Evolutionary conservation across 192 early-diverging fungal genomes (phyloP), one percentile per base, ranked within the genome.

Genomic region (Backusella macrospora): DNA sequence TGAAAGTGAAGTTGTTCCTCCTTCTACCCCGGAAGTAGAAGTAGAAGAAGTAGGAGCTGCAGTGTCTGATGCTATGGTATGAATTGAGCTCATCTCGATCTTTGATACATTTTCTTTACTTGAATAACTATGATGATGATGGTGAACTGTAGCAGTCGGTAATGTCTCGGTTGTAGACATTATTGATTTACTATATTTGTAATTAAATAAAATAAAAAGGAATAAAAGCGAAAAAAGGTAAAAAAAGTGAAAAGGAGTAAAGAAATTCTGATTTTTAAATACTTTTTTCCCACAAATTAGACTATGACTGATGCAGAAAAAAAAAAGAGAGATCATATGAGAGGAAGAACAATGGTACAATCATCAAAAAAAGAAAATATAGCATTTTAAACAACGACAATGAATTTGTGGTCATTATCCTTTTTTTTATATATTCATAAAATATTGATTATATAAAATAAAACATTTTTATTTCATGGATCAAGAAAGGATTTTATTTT

Each of bases 371-470:
- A 29, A 34, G 48, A 71, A 21, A 18, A 9, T 52, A 8, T 52
- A 15, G 6, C 12, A 48, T 48, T n/a, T 48, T 48, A 6, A 48
- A 48, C 47, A 48, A 48, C 15, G 47, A 14, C 15, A 48, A 48
- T 5, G n/a, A 34, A 34, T 34, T 34, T 34, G 2, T 34, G 29
- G 70, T 81, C 79, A 18, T 72, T 83, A 13, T 78, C 73, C n/a
- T 73, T 81, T 76, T 83, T 76, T 72, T 45, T 34, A 39, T 39
- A 42, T 42, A 49, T 6, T 49, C 5, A 18, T 52, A 48, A 10
- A 48, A 48, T 48, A 48, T 34, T 34, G 29, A 34, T 34, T 34
- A 1, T 34, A 34, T 34, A 34, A 34, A 34, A 34, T 34, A 34
- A 34, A 0, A 2, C 29, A 0, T 34, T 34, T 34, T 34, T 34